These are phyloP conservation scores for Phytophthora macrochlamydospora DNA, from an alignment of 352 stramenopile genomes.

Conservation along the genomic window DNA sequence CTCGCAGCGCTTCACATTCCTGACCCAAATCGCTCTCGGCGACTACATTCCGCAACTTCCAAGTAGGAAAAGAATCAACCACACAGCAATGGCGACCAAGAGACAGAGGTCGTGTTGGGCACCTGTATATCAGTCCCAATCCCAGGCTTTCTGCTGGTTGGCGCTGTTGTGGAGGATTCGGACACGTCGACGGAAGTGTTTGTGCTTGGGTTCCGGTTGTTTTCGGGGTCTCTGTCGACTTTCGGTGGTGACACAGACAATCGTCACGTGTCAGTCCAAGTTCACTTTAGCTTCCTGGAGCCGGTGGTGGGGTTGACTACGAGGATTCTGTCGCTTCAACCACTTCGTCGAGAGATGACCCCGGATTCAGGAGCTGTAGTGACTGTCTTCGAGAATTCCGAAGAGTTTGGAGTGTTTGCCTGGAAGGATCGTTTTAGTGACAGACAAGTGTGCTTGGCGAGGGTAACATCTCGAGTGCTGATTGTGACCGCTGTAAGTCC, in stretches of 20 bases:
- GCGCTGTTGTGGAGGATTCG: slow-evolving; percentile 17
- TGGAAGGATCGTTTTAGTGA: slow-evolving; percentile 69
- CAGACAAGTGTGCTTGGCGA: slow-evolving; percentile 43
- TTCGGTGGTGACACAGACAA: slow-evolving; percentile 1
- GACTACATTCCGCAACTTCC: slow-evolving; percentile 25
- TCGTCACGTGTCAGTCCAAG: slow-evolving; percentile 22
- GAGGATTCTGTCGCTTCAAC: slow-evolving; percentile 21
- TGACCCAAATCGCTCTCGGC: slow-evolving; percentile 45
- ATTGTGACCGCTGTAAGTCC: slow-evolving; percentile 22
- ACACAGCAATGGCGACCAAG: slow-evolving; percentile 1
- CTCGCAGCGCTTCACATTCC: slow-evolving; percentile 35
- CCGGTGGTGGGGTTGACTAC: slow-evolving; percentile 10
- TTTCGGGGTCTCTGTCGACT: slow-evolving; percentile 17
- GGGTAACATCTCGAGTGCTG: slow-evolving; percentile 24
- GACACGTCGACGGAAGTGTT: slow-evolving; percentile 20
- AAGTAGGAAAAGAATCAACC: background rate
- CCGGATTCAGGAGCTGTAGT: slow-evolving; percentile 38
- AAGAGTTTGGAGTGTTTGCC: slow-evolving; percentile 44
- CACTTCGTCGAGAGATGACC: slow-evolving; percentile 25
- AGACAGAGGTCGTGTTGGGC: slow-evolving; percentile 4
- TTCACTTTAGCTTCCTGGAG: slow-evolving; percentile 61
- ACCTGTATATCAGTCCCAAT: slow-evolving; percentile 53
- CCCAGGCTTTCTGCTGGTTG: slow-evolving; percentile 51
- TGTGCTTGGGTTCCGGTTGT: slow-evolving; percentile 62
- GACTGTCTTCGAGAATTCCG: slow-evolving; percentile 32